Percentiles rank a stretch among this genome's conserved stretches.
These are phyloP conservation scores for Aspergillus olivimuriae DNA, from an alignment of 495 filamentous ascomycete species.

Conservation along the genomic window DNA sequence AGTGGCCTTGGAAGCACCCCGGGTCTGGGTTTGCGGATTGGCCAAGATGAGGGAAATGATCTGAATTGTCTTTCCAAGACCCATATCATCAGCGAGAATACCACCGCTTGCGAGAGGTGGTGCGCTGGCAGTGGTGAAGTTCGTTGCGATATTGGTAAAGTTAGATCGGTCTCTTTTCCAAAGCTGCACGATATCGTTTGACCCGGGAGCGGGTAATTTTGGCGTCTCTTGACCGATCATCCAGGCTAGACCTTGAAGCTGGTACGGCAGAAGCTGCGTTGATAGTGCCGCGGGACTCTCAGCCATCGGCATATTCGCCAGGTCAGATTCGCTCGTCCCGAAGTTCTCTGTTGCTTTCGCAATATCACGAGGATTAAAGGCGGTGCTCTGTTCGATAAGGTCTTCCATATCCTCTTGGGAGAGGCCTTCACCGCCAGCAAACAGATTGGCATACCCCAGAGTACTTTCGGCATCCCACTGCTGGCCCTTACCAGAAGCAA, in stretches of 20 bases:
- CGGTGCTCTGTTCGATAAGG: conserved; percentile 59
- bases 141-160: conserved; percentile 74
- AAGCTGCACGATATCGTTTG: conserved; percentile 65
- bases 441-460: conserved; percentile 27
- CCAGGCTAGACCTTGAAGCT: conserved; percentile 81
- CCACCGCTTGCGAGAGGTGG: conserved; percentile 72
- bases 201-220: conserved; percentile 51
- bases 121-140: conserved; percentile 49
- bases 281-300: conserved; percentile 55
- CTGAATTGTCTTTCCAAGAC: conserved; percentile 87
- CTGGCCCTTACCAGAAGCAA: conserved; percentile 34
- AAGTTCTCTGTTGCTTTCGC: conserved; percentile 64
- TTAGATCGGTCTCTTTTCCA: conserved; percentile 57
- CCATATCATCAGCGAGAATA: conserved; percentile 92
- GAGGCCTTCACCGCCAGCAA: conserved; percentile 16
- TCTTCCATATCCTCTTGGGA: conserved; percentile 48
- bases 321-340: conserved; percentile 58
- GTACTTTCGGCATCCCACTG: conserved; percentile 23
- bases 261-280: conserved; percentile 71
- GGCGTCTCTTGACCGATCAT: conserved; percentile 72
- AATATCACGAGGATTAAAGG: conserved; percentile 62
- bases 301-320: conserved; percentile 70
- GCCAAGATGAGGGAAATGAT: conserved; percentile 75
- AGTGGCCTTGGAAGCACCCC: conserved; percentile 47
- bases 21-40: conserved; percentile 38